These are phyloP conservation scores for Epipyxis sp. DNA, from an alignment of 108 stramenopile species.

Conservation along the genomic window DNA sequence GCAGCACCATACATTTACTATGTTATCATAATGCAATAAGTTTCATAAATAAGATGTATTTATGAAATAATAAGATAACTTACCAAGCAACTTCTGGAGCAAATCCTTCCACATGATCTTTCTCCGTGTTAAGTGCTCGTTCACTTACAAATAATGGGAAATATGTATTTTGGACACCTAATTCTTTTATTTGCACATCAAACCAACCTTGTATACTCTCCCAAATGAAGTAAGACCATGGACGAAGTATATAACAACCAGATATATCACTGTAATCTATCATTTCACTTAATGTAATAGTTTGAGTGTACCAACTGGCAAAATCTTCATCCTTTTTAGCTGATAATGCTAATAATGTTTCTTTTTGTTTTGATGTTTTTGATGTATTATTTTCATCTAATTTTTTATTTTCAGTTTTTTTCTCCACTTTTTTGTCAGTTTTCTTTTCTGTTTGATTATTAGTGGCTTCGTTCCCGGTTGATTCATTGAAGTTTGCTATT, in stretches of 20 bases:
- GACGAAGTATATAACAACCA: conserved; percentile 98
- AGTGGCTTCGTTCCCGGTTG: conserved; percentile 28
- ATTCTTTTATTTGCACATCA: conserved; percentile 66
- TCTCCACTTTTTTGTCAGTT: conserved; percentile 32
- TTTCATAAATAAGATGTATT: no score
- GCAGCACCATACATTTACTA: no score
- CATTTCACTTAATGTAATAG: conserved; percentile 95
- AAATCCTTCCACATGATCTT: conserved; percentile 98
- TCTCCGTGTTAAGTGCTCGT: conserved; percentile 87
- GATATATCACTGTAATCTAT: conserved; percentile 97
- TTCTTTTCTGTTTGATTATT: not conserved
- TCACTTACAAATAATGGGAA: conserved; percentile 94
- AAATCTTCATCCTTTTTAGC: conserved; percentile 69
- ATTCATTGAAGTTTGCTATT: conserved; percentile 60
- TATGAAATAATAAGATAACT: no score
- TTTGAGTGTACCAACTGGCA: conserved; percentile 92
- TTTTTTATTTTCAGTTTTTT: conserved; percentile 19
- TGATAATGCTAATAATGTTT: conserved; percentile 57
- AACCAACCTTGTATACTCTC: conserved; percentile 94
- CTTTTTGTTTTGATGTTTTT: conserved; percentile 52
- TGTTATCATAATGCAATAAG: no score
- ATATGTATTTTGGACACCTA: conserved; percentile 85
- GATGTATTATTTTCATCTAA: conserved; percentile 31
- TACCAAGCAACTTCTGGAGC: conserved; percentile 97
- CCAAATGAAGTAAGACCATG: conserved; percentile 98